A percentile compares a stretch with the other conserved stretches of the same genome.
Conservation (phyloP, 768 basidiomycete species). For the Xerocomus potaroensis region DNA sequence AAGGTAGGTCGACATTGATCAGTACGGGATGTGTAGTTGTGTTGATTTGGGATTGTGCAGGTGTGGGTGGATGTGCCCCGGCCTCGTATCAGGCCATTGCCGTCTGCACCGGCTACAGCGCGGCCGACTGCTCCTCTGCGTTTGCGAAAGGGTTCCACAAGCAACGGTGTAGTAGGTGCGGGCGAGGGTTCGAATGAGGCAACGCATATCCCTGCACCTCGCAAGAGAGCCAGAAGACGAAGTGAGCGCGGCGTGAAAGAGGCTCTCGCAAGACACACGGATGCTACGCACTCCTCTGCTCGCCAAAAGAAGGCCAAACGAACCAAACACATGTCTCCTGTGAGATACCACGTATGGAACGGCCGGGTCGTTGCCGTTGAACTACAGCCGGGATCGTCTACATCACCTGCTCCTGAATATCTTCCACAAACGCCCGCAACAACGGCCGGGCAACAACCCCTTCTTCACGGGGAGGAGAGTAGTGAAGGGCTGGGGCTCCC, state of each 20-base stretch:
- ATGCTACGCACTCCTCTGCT: not conserved
- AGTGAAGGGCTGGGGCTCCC: not conserved
- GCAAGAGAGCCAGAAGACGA: slow-evolving; percentile 4
- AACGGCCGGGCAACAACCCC: not conserved
- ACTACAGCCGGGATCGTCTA: not conserved
- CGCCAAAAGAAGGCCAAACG: not conserved
- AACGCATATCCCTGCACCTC: not conserved
- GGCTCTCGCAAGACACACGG: not conserved
- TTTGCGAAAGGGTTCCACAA: not conserved
- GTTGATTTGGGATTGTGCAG: slow-evolving; percentile 3
- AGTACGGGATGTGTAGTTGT: not conserved
- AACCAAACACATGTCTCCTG: not conserved
- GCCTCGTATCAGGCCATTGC: not conserved
- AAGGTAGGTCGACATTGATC: not conserved
- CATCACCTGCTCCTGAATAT: not conserved
- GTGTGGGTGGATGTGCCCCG: not conserved
- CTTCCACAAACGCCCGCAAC: not conserved
- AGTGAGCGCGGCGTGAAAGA: not conserved
- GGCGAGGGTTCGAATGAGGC: not conserved
- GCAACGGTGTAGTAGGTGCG: no score
- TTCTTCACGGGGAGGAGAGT: not conserved
- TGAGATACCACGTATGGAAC: slow-evolving; percentile 11
- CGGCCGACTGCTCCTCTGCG: not conserved
- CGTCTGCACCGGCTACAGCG: not conserved
- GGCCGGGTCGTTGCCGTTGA: slow-evolving; percentile 13